Conservation (phyloP, 345 rosid genomes). For the Psidium guajava region DNA sequence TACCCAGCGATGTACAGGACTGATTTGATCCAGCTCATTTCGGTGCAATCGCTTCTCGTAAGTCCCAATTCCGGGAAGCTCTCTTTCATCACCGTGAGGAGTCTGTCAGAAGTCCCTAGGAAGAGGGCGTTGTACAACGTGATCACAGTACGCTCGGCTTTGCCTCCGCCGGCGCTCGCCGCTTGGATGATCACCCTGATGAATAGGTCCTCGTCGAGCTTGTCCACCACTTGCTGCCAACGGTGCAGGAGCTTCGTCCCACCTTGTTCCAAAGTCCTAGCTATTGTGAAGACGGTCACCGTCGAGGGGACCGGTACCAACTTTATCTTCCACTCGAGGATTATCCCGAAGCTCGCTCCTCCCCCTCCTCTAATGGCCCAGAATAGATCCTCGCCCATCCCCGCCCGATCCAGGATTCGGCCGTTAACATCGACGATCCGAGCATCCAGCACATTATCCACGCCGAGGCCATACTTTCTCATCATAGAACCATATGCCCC, state of each 20-base stretch:
- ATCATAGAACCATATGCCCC: conserved; percentile 69
- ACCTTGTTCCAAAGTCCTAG: conserved; percentile 10
- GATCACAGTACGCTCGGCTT: conserved; percentile 17
- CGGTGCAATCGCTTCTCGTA: conserved; percentile 25
- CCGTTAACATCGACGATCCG: conserved; percentile 47
- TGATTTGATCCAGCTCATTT: conserved; percentile 56
- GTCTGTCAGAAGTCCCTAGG: conserved; percentile 24
- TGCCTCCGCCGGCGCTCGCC: conserved; percentile 1
- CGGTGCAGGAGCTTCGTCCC: conserved; percentile 30
- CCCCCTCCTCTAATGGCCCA: conserved; percentile 80
- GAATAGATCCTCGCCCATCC: conserved; percentile 64
- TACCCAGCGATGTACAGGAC: conserved; percentile 46
- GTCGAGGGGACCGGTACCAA: too few relatives aligned
- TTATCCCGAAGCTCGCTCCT: conserved; percentile 32
- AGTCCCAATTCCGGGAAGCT: conserved; percentile 48
- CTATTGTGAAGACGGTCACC: too few relatives aligned
- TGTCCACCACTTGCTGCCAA: conserved; percentile 47
- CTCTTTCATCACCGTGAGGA: conserved; percentile 26
- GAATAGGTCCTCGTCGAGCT: conserved; percentile 42
- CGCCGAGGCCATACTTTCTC: conserved; percentile 73
- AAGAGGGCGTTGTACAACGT: conserved; percentile 19
- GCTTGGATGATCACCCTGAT: conserved; percentile 33
- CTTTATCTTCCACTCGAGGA: too few relatives aligned
- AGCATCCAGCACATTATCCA: conserved; percentile 67
- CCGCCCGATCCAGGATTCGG: conserved; percentile 32